Evolutionary conservation across 345 rosid species (phyloP).

Genomic region (Boechera retrofracta): DNA sequence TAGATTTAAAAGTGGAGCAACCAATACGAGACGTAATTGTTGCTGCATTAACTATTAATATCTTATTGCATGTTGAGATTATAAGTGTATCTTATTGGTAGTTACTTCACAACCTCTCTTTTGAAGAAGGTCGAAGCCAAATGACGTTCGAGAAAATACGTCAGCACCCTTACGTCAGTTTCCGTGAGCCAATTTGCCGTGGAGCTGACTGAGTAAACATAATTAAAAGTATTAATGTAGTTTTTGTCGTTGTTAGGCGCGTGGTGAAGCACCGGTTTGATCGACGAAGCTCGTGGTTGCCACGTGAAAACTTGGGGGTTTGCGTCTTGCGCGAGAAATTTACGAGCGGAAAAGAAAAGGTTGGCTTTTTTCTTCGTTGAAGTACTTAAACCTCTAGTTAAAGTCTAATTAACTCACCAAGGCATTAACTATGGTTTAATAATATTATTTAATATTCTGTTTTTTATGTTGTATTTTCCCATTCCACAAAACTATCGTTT

Average conservation of each 20-base stretch:
- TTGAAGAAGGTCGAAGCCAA: slow-evolving; percentile 25
- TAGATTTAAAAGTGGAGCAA: neutral
- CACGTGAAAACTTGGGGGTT: neutral
- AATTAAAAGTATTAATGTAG: neutral
- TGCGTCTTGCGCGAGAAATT: slow-evolving; percentile 3
- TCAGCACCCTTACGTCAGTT: slow-evolving; percentile 15
- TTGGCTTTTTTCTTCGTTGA: neutral
- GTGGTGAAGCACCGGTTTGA: slow-evolving; percentile 4
- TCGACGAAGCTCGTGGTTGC: neutral
- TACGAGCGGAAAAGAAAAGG: neutral
- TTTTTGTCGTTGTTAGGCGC: slow-evolving; percentile 29
- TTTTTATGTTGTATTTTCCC: neutral
- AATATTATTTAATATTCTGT: neutral
- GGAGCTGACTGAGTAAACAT: neutral
- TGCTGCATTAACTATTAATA: neutral
- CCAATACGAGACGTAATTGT: slow-evolving; percentile 33
- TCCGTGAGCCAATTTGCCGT: neutral
- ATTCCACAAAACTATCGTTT: neutral
- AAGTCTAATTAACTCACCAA: neutral
- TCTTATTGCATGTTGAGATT: slow-evolving; percentile 30
- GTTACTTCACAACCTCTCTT: slow-evolving; percentile 26
- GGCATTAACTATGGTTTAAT: neutral
- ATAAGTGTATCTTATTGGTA: slow-evolving; percentile 22
- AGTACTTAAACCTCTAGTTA: neutral
- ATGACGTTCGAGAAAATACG: slow-evolving; percentile 33